Evolutionary conservation across 805 yeast genomes (phyloP).

Genomic region (Metschnikowia dekortorum): DNA sequence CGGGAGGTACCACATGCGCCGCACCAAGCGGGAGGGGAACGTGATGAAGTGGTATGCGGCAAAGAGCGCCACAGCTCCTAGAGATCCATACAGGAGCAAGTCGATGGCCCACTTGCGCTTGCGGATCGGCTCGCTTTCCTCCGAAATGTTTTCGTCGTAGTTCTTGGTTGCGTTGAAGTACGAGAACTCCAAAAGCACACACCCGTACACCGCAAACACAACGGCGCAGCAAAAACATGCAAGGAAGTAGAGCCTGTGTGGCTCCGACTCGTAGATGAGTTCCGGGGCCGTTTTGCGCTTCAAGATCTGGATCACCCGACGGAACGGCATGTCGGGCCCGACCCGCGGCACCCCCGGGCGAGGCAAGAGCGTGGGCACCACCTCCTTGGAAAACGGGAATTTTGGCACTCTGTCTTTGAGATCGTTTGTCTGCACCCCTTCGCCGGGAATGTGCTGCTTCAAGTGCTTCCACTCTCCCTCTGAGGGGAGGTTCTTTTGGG

Average conservation of each 20-base stretch:
- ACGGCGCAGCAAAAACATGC: constrained; percentile 65
- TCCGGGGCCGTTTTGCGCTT: constrained; percentile 59
- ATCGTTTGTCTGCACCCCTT: constrained; percentile 39
- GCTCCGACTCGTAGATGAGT: constrained; percentile 76
- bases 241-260: constrained; percentile 71
- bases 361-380: constrained; percentile 64
- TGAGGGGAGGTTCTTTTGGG: constrained; percentile 29
- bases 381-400: constrained; percentile 61
- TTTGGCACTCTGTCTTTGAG: constrained; percentile 58
- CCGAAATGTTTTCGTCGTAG: constrained; percentile 49
- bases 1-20: constrained; percentile 77
- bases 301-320: constrained; percentile 58
- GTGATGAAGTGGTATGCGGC: constrained; percentile 29
- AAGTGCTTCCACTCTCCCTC: constrained; percentile 40
- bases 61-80: constrained; percentile 25
- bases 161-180: constrained; percentile 47
- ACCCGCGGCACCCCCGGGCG: constrained; percentile 76
- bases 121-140: constrained; percentile 40
- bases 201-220: constrained; percentile 64
- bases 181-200: constrained; percentile 56
- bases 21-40: constrained; percentile 65
- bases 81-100: constrained; percentile 24
- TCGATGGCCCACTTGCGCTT: constrained; percentile 36
- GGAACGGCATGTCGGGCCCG: constrained; percentile 49
- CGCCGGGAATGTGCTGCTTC: constrained; percentile 56